Evolutionary conservation across 2,329 filamentous ascomycete genomes (phyloP).

Genomic region (Verticillium albo-atrum): DNA sequence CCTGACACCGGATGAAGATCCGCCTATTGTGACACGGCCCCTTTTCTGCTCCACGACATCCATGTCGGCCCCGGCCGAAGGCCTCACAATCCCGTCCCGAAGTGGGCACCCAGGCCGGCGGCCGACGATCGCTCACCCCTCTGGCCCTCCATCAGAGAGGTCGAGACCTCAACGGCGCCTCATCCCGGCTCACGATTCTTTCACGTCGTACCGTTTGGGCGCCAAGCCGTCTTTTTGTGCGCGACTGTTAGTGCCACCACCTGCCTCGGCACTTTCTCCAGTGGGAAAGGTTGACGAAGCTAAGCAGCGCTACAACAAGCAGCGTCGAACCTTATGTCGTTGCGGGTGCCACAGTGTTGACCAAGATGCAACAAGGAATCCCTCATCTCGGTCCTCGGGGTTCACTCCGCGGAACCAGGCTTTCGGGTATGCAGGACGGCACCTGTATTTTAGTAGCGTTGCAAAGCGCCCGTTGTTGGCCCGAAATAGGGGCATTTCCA

Average conservation of each 20-base stretch:
- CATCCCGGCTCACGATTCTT: background rate
- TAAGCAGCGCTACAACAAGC: background rate
- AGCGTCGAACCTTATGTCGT: background rate
- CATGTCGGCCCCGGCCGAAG: background rate
- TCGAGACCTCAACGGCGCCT: background rate
- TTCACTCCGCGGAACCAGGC: background rate
- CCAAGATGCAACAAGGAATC: background rate
- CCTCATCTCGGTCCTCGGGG: background rate
- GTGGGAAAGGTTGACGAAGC: background rate
- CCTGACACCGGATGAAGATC: background rate
- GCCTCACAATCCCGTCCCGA: background rate
- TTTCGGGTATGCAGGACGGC: background rate
- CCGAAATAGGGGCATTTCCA: background rate
- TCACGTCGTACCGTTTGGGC: background rate
- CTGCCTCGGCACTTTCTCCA: background rate
- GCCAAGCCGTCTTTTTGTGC: background rate
- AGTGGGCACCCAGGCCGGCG: background rate
- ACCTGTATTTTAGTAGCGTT: background rate
- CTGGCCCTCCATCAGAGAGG: background rate
- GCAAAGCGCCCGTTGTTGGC: background rate
- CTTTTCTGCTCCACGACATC: background rate
- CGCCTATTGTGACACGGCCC: background rate
- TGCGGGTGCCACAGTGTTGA: background rate
- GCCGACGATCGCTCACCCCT: background rate
- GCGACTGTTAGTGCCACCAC: background rate